These are phyloP conservation scores for Diaporthe sp. DNA, from an alignment of 2,329 filamentous ascomycete species.

Conservation along the genomic window DNA sequence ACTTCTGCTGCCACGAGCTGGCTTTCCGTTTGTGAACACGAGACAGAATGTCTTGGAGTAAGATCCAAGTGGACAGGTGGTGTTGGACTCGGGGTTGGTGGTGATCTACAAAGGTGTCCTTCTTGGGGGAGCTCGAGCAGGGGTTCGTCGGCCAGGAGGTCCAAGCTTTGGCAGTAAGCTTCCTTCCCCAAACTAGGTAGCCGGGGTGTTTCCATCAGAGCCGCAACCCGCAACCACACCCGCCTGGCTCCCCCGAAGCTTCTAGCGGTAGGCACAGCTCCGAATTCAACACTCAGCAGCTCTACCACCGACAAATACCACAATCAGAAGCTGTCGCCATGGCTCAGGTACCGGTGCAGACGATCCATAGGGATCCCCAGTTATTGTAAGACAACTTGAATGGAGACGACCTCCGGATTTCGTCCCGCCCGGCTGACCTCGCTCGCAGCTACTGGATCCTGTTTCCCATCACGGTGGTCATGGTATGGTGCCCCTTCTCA, in stretches of 20 bases:
- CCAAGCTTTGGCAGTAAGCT: constrained; percentile 21
- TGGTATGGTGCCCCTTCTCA: constrained; percentile 68
- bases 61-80: constrained; percentile 1
- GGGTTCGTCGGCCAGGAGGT: not conserved
- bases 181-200: constrained; percentile 7
- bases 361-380: constrained; percentile 98
- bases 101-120: constrained; percentile 34
- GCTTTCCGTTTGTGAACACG: not conserved
- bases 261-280: constrained; percentile 14
- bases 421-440: constrained; percentile 40
- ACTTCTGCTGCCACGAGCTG: not conserved
- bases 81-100: constrained; percentile 27
- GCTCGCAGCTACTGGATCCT: constrained; percentile 94
- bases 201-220: constrained; percentile 3
- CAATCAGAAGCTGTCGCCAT: constrained; percentile 62
- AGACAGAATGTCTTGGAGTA: not conserved
- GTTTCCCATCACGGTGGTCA: constrained; percentile 96
- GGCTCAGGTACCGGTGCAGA: constrained; percentile 89
- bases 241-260: constrained; percentile 3
- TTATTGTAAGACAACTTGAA: constrained; percentile 79
- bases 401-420: constrained; percentile 9
- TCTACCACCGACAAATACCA: constrained; percentile 7
- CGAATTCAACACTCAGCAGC: constrained; percentile 2
- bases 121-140: constrained; percentile 29
- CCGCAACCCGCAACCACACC: constrained; percentile 18